These are phyloP conservation scores for Coniochaeta sp. DNA, from an alignment of 2,329 filamentous ascomycete genomes.

Conservation along the genomic window DNA sequence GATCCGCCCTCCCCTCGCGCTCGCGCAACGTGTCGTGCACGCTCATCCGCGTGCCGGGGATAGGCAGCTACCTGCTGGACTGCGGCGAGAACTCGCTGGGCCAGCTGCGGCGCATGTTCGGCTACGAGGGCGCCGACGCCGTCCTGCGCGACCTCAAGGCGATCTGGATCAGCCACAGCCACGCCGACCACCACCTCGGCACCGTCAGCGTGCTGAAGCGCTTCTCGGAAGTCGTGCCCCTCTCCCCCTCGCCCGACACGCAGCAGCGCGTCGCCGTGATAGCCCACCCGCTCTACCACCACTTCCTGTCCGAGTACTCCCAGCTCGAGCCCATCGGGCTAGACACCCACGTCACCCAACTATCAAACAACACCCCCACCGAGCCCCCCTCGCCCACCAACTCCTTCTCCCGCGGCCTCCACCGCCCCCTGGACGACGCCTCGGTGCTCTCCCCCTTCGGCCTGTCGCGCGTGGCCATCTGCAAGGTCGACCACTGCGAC, in stretches of 20 bases:
- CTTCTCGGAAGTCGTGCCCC: constrained; percentile 57
- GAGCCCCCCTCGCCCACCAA: constrained; percentile 24
- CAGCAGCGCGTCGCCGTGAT: constrained; percentile 50
- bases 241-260: constrained; percentile 18
- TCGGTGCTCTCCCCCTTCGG: constrained; percentile 24
- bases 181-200: constrained; percentile 94
- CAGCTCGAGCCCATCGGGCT: constrained; percentile 71
- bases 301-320: constrained; percentile 73
- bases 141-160: constrained; percentile 71
- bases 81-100: constrained; percentile 89
- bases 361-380: constrained; percentile 9
- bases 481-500: constrained; percentile 69
- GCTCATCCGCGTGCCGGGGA: constrained; percentile 72
- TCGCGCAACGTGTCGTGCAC: constrained; percentile 94
- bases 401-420: constrained; percentile 31
- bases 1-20: constrained; percentile 82
- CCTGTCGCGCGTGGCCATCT: constrained; percentile 58
- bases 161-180: constrained; percentile 91
- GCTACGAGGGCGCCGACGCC: constrained; percentile 53
- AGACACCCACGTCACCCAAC: constrained; percentile 33
- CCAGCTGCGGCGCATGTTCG: constrained; percentile 70
- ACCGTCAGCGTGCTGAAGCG: constrained; percentile 72
- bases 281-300: constrained; percentile 62
- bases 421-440: constrained; percentile 26
- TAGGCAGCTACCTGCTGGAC: constrained; percentile 86